Conservation (phyloP, 306 rosid species). For the Vigna reflexopilosa region DNA sequence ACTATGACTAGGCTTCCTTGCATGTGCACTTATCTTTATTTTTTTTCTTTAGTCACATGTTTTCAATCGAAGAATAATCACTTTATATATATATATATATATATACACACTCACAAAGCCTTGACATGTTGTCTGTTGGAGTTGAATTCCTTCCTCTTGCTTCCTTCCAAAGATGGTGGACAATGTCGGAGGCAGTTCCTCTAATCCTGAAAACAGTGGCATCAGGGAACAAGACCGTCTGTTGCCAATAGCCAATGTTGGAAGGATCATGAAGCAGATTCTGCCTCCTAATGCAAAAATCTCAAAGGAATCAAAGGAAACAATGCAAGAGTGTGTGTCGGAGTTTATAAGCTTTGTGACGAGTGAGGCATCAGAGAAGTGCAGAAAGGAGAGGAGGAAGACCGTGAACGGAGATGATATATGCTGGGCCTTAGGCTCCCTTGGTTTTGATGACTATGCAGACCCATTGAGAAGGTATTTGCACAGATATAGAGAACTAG, state of each 20-base stretch:
- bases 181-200: slow-evolving; percentile 47
- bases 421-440: slow-evolving; percentile 81
- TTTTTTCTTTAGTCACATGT: no score
- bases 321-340: slow-evolving; percentile 92
- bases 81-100: no score
- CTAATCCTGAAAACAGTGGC: slow-evolving; percentile 40
- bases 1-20: not conserved
- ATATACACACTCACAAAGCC: no score
- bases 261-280: slow-evolving; percentile 91
- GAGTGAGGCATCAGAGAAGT: slow-evolving; percentile 91
- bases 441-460: slow-evolving; percentile 88
- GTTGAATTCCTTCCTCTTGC: not conserved
- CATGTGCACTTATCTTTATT: not conserved
- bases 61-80: no score
- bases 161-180: slow-evolving; percentile 25
- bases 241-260: slow-evolving; percentile 93
- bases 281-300: slow-evolving; percentile 84
- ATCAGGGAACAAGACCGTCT: slow-evolving; percentile 84
- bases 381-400: slow-evolving; percentile 89
- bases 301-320: slow-evolving; percentile 91
- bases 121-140: not conserved
- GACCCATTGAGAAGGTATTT: slow-evolving; percentile 80
- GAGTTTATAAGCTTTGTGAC: slow-evolving; percentile 96
- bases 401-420: slow-evolving; percentile 93
- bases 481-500: slow-evolving; percentile 73